phyloP scores from a whole-genome alignment of 73 alveolate genomes.

The Paramecium primaurelia region DNA sequence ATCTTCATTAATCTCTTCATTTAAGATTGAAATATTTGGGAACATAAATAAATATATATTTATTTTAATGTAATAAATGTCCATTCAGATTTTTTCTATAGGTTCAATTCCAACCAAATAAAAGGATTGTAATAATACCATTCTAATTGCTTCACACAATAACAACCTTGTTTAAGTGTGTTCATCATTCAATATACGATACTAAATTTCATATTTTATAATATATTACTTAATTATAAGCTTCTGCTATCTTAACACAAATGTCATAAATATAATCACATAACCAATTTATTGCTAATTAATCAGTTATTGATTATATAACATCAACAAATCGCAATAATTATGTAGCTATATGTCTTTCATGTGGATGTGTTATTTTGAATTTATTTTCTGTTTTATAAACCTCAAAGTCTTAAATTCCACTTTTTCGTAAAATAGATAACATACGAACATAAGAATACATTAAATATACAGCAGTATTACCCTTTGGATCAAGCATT shows the following conservation, averaged over 20 bases:
- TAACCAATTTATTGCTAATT: slow-evolving; percentile 89
- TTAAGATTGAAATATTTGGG: background rate
- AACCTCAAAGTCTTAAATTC: slow-evolving; percentile 64
- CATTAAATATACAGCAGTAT: slow-evolving; percentile 98
- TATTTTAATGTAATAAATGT: background rate
- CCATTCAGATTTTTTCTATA: slow-evolving; percentile 73
- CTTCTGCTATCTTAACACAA: slow-evolving; percentile 91
- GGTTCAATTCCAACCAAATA: slow-evolving; percentile 80
- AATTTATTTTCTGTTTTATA: slow-evolving; percentile 59
- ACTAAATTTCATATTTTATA: slow-evolving; percentile 71
- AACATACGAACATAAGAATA: slow-evolving; percentile 98
- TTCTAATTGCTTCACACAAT: slow-evolving; percentile 73
- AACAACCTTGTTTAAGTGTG: slow-evolving; percentile 71
- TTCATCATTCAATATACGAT: slow-evolving; percentile 90
- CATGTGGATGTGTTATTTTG: slow-evolving; percentile 70
- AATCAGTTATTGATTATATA: slow-evolving; percentile 88
- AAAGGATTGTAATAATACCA: slow-evolving; percentile 66
- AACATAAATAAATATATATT: background rate
- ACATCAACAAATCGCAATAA: slow-evolving; percentile 93
- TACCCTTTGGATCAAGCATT: slow-evolving; percentile 99
- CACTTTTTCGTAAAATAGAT: slow-evolving; percentile 93
- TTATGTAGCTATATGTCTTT: slow-evolving; percentile 87
- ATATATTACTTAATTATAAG: slow-evolving; percentile 25
- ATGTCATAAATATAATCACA: slow-evolving; percentile 94
- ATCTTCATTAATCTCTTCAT: background rate